These are phyloP conservation scores for Hypoxylon sp. DNA, from an alignment of 2,329 filamentous ascomycete genomes.

Conservation along the genomic window DNA sequence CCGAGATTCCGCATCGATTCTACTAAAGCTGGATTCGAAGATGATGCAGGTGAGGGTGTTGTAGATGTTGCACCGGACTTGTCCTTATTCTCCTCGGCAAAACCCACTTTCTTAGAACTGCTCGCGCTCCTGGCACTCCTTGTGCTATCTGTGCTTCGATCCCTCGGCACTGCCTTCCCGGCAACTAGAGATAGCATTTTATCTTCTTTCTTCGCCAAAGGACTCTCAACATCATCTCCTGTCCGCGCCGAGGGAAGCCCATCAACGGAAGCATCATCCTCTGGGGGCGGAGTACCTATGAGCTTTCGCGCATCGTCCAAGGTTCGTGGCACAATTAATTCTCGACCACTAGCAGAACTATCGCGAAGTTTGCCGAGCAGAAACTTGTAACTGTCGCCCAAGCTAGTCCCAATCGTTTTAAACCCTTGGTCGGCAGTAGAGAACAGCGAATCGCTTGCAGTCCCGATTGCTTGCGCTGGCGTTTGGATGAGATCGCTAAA, in stretches of 20 bases:
- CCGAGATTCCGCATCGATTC: constrained; percentile 85
- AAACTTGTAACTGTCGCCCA: constrained; percentile 94
- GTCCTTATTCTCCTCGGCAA: constrained; percentile 56
- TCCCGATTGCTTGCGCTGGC: constrained; percentile 81
- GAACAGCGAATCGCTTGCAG: constrained; percentile 83
- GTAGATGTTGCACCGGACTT: constrained; percentile 46
- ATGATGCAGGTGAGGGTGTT: constrained; percentile 44
- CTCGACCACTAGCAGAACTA: constrained; percentile 59
- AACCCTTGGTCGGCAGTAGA: constrained; percentile 90
- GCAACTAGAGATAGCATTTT: constrained; percentile 76
- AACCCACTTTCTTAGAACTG: constrained; percentile 66
- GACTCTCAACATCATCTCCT: constrained; percentile 49
- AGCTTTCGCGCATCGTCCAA: constrained; percentile 92
- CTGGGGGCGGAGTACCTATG: constrained; percentile 74
- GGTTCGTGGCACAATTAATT: constrained; percentile 80
- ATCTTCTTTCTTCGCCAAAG: constrained; percentile 59
- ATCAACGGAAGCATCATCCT: constrained; percentile 68
- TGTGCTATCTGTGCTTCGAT: constrained; percentile 79
- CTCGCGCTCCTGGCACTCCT: constrained; percentile 68
- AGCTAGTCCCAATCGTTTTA: constrained; percentile 88
- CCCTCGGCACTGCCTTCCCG: constrained; percentile 68
- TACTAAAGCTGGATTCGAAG: constrained; percentile 68
- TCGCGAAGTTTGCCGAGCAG: constrained; percentile 88
- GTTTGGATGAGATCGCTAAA: constrained; percentile 88
- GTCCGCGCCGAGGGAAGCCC: constrained; percentile 62